These are phyloP conservation scores for Backusella tuberculispora DNA, from an alignment of 192 early-diverging fungal genomes.

Conservation along the genomic window DNA sequence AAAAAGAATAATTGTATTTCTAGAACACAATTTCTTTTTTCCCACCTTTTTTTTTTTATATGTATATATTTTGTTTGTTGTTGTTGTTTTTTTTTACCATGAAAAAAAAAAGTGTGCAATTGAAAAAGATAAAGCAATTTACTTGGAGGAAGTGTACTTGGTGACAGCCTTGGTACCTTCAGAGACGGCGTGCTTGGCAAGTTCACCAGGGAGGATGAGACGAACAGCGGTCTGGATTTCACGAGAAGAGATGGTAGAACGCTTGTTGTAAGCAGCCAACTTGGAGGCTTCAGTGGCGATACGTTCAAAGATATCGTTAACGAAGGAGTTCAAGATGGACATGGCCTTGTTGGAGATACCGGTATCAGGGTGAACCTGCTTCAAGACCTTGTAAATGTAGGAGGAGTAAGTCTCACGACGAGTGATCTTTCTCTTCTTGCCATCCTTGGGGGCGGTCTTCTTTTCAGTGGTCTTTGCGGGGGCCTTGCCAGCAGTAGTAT, in stretches of 20 bases:
- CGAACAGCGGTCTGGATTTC: conserved; percentile 89
- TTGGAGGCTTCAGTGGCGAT: conserved; percentile 85
- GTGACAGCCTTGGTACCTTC: conserved; percentile 98
- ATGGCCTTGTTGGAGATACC: conserved; percentile 98
- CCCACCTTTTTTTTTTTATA: neutral
- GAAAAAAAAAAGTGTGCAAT: too few species aligned
- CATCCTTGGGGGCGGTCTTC: conserved; percentile 59
- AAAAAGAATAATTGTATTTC: neutral
- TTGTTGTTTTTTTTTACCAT: conserved; percentile 12
- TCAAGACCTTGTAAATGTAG: conserved; percentile 97
- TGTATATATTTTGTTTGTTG: neutral
- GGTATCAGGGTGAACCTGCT: conserved; percentile 97
- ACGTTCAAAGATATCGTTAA: conserved; percentile 97
- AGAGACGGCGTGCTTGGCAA: conserved; percentile 96
- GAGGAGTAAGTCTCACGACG: conserved; percentile 91
- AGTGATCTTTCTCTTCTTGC: conserved; percentile 68
- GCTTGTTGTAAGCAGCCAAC: conserved; percentile 93
- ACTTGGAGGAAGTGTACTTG: conserved; percentile 90
- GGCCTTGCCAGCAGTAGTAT: too few species aligned
- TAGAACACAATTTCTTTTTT: neutral
- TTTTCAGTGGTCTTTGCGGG: conserved; percentile 74
- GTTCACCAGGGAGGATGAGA: conserved; percentile 84
- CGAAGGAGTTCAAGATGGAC: conserved; percentile 96
- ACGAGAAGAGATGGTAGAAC: conserved; percentile 92
- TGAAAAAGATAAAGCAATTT: conserved; percentile 41